Evolutionary conservation across 2,329 filamentous ascomycete species (phyloP), one percentile per base, ranked within the genome.

Genomic region (Pleoardoris graminearum): DNA sequence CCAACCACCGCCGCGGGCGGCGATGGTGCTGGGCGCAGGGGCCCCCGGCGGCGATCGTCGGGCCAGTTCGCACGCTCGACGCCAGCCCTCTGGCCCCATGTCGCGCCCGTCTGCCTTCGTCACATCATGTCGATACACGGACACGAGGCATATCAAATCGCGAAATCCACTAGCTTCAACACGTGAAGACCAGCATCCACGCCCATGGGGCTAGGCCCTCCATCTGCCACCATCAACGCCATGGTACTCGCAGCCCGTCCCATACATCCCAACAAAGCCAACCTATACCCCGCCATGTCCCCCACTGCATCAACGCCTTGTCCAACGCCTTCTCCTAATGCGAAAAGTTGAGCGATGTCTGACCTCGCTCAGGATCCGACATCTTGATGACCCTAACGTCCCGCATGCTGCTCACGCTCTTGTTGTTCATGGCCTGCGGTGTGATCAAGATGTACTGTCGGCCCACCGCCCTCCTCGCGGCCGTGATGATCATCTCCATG

Each of bases 401-500:
- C 51, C 84, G 82, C 30, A 63, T 82, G 73, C 61, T 81, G 79
- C 72, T 85, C 77, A 78, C 78, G n/a, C 29, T 38, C 23, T 44
- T 48, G 62, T 68, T 79, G 55, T 71, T 75, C 76, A 96, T 91
- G 41, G 88, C 88, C 63, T 96, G 95, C 23, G 94, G 94, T 2
- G 93, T 97, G 70, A 99, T 99, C 50, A 99, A 83, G 59, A 99
- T 92, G 67, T 95, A 99, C 71, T 99, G 94, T 56, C 91, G 84
- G 22, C 91, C 91, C n/a, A 94, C 87, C 1, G 90, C 90, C 25
- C 89, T 84, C 64, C 94, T 84, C 32, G 94, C 94, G 16, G 91
- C 90, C 53, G 85, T 82, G 62, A 97, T 91, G 73, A 99, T 89
- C 88, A 99, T 91, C 58, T 89, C 89, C 64, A 96, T 96, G 69